phyloP scores from a whole-genome alignment of 1,284 basidiomycete species.

The Fomitopsis palustris region DNA sequence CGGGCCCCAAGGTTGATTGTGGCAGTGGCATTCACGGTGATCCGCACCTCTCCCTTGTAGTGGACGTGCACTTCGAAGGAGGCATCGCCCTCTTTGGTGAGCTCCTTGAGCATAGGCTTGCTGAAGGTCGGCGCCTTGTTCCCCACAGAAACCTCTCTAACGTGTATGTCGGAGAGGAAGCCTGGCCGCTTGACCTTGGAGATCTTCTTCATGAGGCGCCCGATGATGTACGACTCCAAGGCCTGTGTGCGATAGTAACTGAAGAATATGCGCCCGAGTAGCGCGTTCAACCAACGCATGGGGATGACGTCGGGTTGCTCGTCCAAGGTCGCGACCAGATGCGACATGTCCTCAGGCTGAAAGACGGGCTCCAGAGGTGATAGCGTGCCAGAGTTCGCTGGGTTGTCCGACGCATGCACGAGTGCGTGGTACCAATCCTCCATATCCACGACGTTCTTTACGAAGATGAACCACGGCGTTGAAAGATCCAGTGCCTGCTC shows the following conservation, averaged over 20 bases:
- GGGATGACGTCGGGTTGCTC: slow-evolving; percentile 93
- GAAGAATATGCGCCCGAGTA: slow-evolving; percentile 91
- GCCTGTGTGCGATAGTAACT: slow-evolving; percentile 83
- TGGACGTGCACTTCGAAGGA: slow-evolving; percentile 83
- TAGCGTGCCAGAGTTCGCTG: slow-evolving; percentile 53
- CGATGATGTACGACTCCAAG: slow-evolving; percentile 83
- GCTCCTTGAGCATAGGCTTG: slow-evolving; percentile 96
- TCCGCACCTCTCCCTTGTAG: slow-evolving; percentile 83
- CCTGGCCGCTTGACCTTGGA: slow-evolving; percentile 85
- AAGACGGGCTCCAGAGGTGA: slow-evolving; percentile 65
- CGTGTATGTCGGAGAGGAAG: slow-evolving; percentile 83
- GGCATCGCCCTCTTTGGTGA: slow-evolving; percentile 90
- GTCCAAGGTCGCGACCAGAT: slow-evolving; percentile 83
- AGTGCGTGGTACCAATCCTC: slow-evolving; percentile 96
- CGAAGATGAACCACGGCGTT: slow-evolving; percentile 88
- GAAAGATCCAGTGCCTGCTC: slow-evolving; percentile 48
- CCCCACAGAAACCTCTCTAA: slow-evolving; percentile 89
- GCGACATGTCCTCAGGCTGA: slow-evolving; percentile 76
- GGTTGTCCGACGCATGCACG: slow-evolving; percentile 67
- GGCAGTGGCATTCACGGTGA: slow-evolving; percentile 87
- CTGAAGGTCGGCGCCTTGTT: slow-evolving; percentile 79
- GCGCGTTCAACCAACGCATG: slow-evolving; percentile 94
- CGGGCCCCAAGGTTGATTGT: slow-evolving; percentile 79
- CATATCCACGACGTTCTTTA: slow-evolving; percentile 81
- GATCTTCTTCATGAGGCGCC: slow-evolving; percentile 90